These are phyloP conservation scores for Salinomyces thailandicus DNA, from an alignment of 2,329 filamentous ascomycete genomes.

Conservation along the genomic window DNA sequence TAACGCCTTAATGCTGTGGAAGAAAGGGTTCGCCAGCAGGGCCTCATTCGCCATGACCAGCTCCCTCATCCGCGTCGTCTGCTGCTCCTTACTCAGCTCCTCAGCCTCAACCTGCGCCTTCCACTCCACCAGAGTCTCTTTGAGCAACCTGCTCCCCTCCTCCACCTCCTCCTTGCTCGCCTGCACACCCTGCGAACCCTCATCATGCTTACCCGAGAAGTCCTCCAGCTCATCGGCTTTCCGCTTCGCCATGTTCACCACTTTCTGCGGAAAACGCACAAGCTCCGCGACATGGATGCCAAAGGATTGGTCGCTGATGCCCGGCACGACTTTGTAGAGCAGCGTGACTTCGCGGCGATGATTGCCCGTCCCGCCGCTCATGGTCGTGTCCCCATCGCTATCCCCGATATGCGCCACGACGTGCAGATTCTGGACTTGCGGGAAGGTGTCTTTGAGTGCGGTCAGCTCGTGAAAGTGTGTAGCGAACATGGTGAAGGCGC, in stretches of 20 bases:
- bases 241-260: conserved; percentile 97
- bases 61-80: conserved; percentile 67
- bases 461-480: conserved; percentile 98
- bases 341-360: conserved; percentile 74
- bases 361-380: conserved; percentile 18
- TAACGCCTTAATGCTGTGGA: conserved; percentile 46
- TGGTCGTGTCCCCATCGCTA: conserved; percentile 32
- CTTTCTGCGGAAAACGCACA: conserved; percentile 91
- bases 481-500: conserved; percentile 88
- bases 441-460: conserved; percentile 73
- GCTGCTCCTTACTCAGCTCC: conserved; percentile 56
- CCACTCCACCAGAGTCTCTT: conserved; percentile 74
- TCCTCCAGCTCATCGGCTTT: conserved; percentile 98
- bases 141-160: conserved; percentile 73
- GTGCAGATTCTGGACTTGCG: conserved; percentile 84
- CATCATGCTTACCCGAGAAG: conserved; percentile 73
- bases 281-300: conserved; percentile 97
- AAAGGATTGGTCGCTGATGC: conserved; percentile 94
- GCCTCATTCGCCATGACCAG: conserved; percentile 64
- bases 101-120: conserved; percentile 56
- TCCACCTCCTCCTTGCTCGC: conserved; percentile 82
- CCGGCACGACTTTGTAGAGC: conserved; percentile 91
- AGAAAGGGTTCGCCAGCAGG: conserved; percentile 54
- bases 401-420: conserved; percentile 84
- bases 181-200: conserved; percentile 33